Conservation (phyloP, 1,139 yeast genomes). For the Arxiozyma heterogenica region DNA sequence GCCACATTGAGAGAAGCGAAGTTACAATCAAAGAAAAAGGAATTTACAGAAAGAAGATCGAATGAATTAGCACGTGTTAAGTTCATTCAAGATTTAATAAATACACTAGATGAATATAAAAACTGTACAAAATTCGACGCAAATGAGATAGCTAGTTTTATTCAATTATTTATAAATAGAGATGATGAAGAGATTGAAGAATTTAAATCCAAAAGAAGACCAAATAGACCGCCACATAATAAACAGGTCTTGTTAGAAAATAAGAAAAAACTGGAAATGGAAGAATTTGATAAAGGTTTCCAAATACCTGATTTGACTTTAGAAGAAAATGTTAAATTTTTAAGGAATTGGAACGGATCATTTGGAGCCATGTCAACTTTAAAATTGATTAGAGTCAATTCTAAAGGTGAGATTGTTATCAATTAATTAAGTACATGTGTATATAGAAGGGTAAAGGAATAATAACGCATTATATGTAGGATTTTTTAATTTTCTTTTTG, state of each 20-base stretch:
- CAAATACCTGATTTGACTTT: conserved; percentile 64
- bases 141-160: conserved; percentile 51
- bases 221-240: conserved; percentile 76
- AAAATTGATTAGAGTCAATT: conserved; percentile 32
- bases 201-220: conserved; percentile 54
- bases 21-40: conserved; percentile 47
- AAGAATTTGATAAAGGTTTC: conserved; percentile 62
- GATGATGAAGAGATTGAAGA: conserved; percentile 62
- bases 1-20: conserved; percentile 80
- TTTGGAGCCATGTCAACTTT: conserved; percentile 68
- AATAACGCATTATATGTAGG: background rate
- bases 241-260: conserved; percentile 61
- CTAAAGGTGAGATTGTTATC: conserved; percentile 19
- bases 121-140: conserved; percentile 39
- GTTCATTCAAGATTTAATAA: conserved; percentile 58
- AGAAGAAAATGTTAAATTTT: conserved; percentile 45
- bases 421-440: background rate
- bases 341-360: conserved; percentile 73
- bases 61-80: conserved; percentile 47
- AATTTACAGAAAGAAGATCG: conserved; percentile 49
- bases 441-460: background rate
- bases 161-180: conserved; percentile 56
- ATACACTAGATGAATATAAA: conserved; percentile 35
- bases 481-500: too few species aligned
- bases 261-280: conserved; percentile 49